A percentile compares a stretch with the other conserved stretches of the same genome.
These are phyloP conservation scores for Murraya koenigii DNA, from an alignment of 345 rosid species.

Conservation along the genomic window DNA sequence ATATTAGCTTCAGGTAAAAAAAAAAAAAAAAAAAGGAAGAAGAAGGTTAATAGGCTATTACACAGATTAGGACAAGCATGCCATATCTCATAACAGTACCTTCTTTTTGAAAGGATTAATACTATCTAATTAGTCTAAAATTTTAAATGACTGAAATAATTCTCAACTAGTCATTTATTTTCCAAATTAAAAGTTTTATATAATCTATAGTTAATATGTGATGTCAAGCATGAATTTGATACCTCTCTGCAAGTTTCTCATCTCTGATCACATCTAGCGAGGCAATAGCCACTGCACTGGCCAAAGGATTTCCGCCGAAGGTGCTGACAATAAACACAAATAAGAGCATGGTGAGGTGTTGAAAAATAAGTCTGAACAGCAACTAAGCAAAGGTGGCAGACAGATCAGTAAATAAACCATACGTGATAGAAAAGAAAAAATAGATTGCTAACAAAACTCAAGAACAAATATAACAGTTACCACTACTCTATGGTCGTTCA, in stretches of 20 bases:
- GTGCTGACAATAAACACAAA: slow-evolving; percentile 51
- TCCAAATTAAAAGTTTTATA: no score
- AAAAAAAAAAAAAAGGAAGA: no score
- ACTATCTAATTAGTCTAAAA: not conserved
- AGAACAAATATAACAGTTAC: not conserved
- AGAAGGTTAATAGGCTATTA: not conserved
- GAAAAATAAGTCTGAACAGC: not conserved
- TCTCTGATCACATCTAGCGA: slow-evolving; percentile 73
- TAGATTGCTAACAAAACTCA: not conserved
- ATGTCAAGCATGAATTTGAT: not conserved
- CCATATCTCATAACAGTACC: not conserved
- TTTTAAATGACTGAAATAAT: not conserved
- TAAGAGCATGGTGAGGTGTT: slow-evolving; percentile 11
- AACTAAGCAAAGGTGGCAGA: not conserved
- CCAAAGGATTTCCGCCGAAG: slow-evolving; percentile 95
- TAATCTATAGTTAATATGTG: not conserved
- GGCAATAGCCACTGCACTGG: slow-evolving; percentile 92
- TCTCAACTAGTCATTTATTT: not conserved
- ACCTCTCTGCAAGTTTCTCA: slow-evolving; percentile 82
- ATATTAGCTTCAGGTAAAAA: no score
- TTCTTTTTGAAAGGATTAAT: no score
- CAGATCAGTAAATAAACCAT: not conserved
- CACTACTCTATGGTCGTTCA: not conserved
- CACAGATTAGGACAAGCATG: not conserved
- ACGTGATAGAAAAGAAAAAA: not conserved